Evolutionary conservation across 495 filamentous ascomycete genomes (phyloP).

Genomic region (Hypoxylon subgilvum): DNA sequence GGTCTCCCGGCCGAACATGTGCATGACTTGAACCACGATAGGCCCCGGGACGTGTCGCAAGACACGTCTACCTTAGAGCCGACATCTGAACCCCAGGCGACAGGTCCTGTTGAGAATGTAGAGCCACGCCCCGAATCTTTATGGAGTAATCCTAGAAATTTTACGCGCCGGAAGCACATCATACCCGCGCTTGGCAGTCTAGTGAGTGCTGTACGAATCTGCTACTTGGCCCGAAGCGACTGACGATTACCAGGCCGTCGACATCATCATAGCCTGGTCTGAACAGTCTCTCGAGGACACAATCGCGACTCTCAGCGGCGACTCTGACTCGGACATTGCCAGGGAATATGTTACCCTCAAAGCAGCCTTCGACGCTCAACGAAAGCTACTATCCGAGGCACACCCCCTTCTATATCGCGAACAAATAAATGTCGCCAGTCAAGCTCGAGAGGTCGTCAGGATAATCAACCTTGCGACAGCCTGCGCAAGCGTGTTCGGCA

Average conservation of each 20-base stretch:
- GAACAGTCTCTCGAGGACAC: conserved; percentile 64
- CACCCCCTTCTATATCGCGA: conserved; percentile 73
- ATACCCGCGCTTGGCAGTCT: conserved; percentile 53
- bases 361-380: conserved; percentile 79
- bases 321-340: conserved; percentile 74
- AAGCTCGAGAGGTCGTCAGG: conserved; percentile 70
- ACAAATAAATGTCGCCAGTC: conserved; percentile 68
- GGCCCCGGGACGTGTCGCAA: neutral
- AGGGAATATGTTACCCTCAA: conserved; percentile 83
- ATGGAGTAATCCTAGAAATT: conserved; percentile 42
- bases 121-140: conserved; percentile 37
- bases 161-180: conserved; percentile 42
- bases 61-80: conserved; percentile 7
- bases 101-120: conserved; percentile 22
- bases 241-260: conserved; percentile 45
- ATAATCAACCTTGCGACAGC: conserved; percentile 89
- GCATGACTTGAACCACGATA: conserved; percentile 13
- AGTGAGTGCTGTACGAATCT: conserved; percentile 23
- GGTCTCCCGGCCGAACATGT: conserved; percentile 9
- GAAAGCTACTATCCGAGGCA: conserved; percentile 74
- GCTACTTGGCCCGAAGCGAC: neutral
- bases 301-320: conserved; percentile 69
- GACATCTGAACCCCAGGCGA: conserved; percentile 10
- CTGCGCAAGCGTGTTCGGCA: conserved; percentile 80
- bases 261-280: conserved; percentile 52